These are phyloP conservation scores for Nicotiana obtusifolia DNA, from an alignment of 257 asterid species.

Conservation along the genomic window DNA sequence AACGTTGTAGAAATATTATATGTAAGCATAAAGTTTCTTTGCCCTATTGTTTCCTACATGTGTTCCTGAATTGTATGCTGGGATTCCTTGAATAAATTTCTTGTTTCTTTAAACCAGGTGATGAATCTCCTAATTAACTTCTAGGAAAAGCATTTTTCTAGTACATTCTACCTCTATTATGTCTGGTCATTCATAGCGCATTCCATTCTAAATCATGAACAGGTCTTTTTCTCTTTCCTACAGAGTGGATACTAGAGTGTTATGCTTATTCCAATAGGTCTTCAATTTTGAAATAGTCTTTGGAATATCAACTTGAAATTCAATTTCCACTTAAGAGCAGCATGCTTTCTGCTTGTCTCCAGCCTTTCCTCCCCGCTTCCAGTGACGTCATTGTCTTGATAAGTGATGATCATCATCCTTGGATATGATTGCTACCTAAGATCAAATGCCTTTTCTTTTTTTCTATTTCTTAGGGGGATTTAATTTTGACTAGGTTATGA, in stretches of 20 bases:
- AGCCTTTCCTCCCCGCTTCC: neutral
- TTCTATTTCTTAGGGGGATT: neutral
- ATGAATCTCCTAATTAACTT: neutral
- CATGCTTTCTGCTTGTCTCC: too few relatives aligned
- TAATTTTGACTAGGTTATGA: neutral
- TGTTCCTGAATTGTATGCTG: neutral
- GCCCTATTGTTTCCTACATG: neutral
- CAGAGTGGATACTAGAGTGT: neutral
- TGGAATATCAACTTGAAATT: neutral
- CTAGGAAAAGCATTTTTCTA: neutral
- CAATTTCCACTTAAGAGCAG: neutral
- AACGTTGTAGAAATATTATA: neutral
- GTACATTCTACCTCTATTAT: neutral
- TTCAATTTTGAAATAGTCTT: neutral
- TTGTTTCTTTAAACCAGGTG: neutral
- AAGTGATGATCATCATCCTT: neutral
- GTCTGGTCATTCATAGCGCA: neutral
- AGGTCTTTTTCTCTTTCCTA: neutral
- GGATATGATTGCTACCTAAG: neutral
- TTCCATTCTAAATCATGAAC: neutral
- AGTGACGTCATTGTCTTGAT: neutral
- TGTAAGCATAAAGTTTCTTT: neutral
- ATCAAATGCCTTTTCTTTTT: neutral
- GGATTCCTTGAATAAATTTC: neutral
- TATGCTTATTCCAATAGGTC: neutral